phyloP scores from a whole-genome alignment of 108 stramenopile genomes.

The Conticribra weissflogii region DNA sequence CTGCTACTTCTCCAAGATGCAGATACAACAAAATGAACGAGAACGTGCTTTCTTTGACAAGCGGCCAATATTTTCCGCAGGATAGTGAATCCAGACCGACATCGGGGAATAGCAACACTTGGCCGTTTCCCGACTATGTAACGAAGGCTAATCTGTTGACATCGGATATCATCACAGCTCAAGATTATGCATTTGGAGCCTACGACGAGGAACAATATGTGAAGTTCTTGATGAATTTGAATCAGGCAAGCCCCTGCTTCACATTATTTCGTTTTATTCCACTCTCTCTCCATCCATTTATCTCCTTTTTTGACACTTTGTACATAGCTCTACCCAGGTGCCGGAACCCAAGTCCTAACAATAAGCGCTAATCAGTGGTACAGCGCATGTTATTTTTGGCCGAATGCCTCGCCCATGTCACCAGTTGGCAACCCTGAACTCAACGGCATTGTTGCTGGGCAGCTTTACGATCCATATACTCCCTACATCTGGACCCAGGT shows the following conservation, averaged over 20 bases:
- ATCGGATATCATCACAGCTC: constrained; percentile 3
- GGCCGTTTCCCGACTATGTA: constrained; percentile 8
- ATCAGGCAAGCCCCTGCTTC: constrained; percentile 1
- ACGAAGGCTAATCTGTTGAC: not conserved
- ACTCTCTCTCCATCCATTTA: not conserved
- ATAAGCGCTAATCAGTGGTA: constrained; percentile 2
- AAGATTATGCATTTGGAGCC: constrained; percentile 13
- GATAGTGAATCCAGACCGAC: constrained; percentile 8
- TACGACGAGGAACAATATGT: constrained; percentile 16
- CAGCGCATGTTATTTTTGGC: constrained; percentile 6
- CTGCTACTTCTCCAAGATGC: not conserved
- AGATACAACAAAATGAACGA: not conserved
- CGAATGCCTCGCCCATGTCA: constrained; percentile 4
- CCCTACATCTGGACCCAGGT: constrained; percentile 26
- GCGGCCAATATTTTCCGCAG: not conserved
- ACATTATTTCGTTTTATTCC: not conserved
- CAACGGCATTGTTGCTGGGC: constrained; percentile 14
- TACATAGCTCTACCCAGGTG: constrained; percentile 10
- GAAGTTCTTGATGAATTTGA: constrained; percentile 5
- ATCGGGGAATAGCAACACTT: not conserved
- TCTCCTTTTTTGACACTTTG: not conserved
- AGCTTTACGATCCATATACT: constrained; percentile 18
- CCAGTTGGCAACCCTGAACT: constrained; percentile 12
- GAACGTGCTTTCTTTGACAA: not conserved
- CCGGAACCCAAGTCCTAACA: not conserved